Percentiles rank a stretch among this genome's conserved stretches.
phyloP scores from a whole-genome alignment of 345 rosid genomes.

The Reutealis trisperma region DNA sequence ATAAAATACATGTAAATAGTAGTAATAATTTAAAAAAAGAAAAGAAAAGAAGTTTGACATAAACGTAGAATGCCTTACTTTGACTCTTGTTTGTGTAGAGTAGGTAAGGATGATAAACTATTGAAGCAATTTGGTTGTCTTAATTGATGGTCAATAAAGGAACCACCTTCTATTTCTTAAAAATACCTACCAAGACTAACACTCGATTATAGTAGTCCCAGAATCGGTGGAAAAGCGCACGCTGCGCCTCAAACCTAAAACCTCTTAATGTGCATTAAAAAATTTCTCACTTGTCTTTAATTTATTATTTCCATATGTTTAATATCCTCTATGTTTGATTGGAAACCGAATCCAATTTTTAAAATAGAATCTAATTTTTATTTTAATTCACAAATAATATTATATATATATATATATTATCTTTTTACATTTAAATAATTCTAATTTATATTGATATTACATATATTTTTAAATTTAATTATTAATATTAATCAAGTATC shows the following conservation, averaged over 20 bases:
- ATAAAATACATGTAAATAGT: too few species aligned
- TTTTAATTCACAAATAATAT: too few species aligned
- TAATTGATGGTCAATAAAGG: neutral
- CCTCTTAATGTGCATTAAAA: neutral
- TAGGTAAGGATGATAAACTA: conserved; percentile 11
- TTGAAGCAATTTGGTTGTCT: neutral
- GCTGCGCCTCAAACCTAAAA: conserved; percentile 27
- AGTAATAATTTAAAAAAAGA: too few species aligned
- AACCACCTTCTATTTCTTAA: neutral
- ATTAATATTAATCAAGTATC: too few species aligned
- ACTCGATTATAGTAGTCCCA: conserved; percentile 2
- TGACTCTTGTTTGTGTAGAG: neutral
- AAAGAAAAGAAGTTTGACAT: neutral
- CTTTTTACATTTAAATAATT: too few species aligned
- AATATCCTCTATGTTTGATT: too few species aligned
- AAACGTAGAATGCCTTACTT: neutral
- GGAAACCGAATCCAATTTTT: too few species aligned
- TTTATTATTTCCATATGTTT: too few species aligned
- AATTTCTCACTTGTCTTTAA: neutral
- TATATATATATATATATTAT: too few species aligned
- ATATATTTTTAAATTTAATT: too few species aligned
- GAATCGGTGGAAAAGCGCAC: conserved; percentile 32
- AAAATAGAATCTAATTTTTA: too few species aligned
- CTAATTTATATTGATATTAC: too few species aligned
- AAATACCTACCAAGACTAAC: neutral